Base-by-base conservation (phyloP, 805 yeast genomes). In the Zygosaccharomyces pseudorouxii region DNA sequence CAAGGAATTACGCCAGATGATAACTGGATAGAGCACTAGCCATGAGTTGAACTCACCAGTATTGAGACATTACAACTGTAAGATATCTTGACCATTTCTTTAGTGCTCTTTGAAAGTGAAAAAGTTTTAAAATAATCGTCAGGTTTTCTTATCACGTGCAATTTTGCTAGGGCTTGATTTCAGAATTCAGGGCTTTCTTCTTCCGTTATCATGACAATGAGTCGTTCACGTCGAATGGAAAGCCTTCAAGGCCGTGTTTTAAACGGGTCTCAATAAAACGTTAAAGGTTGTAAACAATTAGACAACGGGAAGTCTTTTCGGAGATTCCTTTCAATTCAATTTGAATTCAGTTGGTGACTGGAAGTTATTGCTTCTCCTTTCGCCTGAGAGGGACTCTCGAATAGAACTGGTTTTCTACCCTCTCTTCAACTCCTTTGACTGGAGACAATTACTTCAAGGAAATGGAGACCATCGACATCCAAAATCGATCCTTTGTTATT, bases 381-480 rank as follows among this genome's bases (percentile, higher is more conserved):
- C 18, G 16, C 25, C 18, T 22, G 27, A 22, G 29, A 25, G 41
- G 27, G 27, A 25, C 19, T 20, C 19, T 38, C n/a, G n/a, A 22
- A 38, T 38, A 38, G 22, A 38, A 8, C 18, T 38, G 27, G 27
- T 16, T 33, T 14, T 38, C 41, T n/a, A 11, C 16, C 19, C 20
- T 14, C 37, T 33, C 20, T 30, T 16, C 11, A 2, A 14, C 22
- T 18, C 11, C 37, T 14, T 18, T 33, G 10, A 14, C 16, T 14
- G 12, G 19, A 33, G 20, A 42, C 28, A 7, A n/a, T 5, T 31
- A 11, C 16, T 31, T 11, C 14, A 18, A 23, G 25, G 28, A 14
- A 19, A 87, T 89, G 97, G 98, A 92, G 68, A 82, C 89, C 2
- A 77, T 93, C 42, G 97, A 92, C 67, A 81, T 93, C 20, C 95